Conservation (phyloP, 2,329 filamentous ascomycete species). For the Talaromyces sp. region DNA sequence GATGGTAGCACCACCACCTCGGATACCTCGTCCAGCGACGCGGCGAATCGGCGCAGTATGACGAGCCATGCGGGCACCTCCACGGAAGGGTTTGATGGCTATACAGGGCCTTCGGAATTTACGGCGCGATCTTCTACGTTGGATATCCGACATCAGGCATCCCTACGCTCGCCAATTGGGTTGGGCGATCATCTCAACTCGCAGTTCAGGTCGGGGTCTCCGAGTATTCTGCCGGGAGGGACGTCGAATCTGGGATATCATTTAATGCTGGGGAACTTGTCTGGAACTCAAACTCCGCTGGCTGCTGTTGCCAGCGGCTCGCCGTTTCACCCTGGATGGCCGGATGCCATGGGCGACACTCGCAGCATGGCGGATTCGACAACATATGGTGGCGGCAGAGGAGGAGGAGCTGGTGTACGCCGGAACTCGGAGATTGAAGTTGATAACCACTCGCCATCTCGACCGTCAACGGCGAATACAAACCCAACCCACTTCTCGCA, state of each 20-base stretch:
- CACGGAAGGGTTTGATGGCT: constrained; percentile 2
- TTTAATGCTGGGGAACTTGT: constrained; percentile 44
- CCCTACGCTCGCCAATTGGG: constrained; percentile 32
- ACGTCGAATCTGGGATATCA: constrained; percentile 48
- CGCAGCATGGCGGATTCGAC: neutral
- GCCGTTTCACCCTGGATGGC: constrained; percentile 35
- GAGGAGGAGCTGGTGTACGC: constrained; percentile 10
- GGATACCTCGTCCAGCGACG: constrained; percentile 25
- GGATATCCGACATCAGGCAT: constrained; percentile 27
- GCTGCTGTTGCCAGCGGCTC: constrained; percentile 42
- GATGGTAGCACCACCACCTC: constrained; percentile 41
- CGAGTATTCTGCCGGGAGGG: constrained; percentile 42
- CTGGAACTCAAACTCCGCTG: constrained; percentile 46
- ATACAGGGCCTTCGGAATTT: constrained; percentile 26
- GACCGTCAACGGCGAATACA: constrained; percentile 41
- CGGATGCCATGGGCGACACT: constrained; percentile 19
- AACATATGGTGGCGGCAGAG: neutral
- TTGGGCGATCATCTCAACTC: constrained; percentile 35
- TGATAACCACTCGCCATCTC: constrained; percentile 34
- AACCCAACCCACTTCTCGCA: constrained; percentile 25
- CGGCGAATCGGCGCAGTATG: constrained; percentile 12
- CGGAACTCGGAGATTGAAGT: constrained; percentile 29
- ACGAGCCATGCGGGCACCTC: neutral
- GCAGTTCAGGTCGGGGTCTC: constrained; percentile 42
- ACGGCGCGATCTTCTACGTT: constrained; percentile 22